Percentiles rank a stretch among this genome's conserved stretches.
These are phyloP conservation scores for Exophiala bonariae DNA, from an alignment of 2,329 filamentous ascomycete genomes.

Conservation along the genomic window DNA sequence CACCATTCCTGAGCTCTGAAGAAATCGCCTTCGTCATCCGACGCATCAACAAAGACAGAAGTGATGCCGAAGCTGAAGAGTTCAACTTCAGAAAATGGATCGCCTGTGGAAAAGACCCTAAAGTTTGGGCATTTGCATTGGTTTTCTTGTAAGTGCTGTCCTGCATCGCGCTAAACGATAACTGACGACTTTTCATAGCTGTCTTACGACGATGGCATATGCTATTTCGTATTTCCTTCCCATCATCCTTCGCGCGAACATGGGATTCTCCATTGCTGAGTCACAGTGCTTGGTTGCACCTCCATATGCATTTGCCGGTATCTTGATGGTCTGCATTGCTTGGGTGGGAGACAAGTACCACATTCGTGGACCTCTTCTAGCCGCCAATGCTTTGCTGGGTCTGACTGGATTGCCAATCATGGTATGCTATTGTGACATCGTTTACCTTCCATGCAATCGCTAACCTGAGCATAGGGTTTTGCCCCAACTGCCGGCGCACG, in stretches of 20 bases:
- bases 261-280: conserved; percentile 64
- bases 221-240: conserved; percentile 77
- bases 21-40: conserved; percentile 33
- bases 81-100: conserved; percentile 51
- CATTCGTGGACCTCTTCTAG: conserved; percentile 65
- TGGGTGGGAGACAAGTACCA: conserved; percentile 68
- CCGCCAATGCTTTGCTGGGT: conserved; percentile 65
- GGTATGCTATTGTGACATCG: background rate
- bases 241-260: conserved; percentile 65
- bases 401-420: conserved; percentile 62
- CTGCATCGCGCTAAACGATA: background rate
- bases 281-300: conserved; percentile 72
- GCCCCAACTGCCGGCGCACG: conserved; percentile 54
- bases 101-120: conserved; percentile 46
- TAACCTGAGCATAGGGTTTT: conserved; percentile 62
- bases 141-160: conserved; percentile 38
- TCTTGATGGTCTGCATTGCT: conserved; percentile 61
- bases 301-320: conserved; percentile 61
- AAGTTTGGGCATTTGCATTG: conserved; percentile 56
- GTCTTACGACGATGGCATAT: conserved; percentile 72
- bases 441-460: background rate
- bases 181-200: conserved; percentile 45
- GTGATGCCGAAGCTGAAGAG: conserved; percentile 49
- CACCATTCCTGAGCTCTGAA: conserved; percentile 33
- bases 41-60: conserved; percentile 53